phyloP scores from a whole-genome alignment of 2,329 filamentous ascomycete species.

The Phoma herbarum region DNA sequence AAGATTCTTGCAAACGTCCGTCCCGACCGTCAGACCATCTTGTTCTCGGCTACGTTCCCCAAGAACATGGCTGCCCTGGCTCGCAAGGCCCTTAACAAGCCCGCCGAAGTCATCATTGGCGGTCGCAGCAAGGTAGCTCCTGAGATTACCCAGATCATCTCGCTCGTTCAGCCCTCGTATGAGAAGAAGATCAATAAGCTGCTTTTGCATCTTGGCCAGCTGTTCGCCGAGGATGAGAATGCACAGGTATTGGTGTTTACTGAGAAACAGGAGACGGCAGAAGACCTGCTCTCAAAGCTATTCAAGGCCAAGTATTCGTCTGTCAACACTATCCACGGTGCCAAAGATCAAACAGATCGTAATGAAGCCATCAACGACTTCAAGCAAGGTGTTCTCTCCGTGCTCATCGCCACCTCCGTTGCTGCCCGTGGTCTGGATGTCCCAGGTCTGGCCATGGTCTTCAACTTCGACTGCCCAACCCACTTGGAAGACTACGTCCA shows the following conservation, averaged over 20 bases:
- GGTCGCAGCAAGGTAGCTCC: conserved; percentile 75
- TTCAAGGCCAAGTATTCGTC: conserved; percentile 57
- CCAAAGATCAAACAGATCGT: conserved; percentile 66
- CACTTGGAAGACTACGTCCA: conserved; percentile 98
- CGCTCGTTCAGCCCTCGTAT: conserved; percentile 62
- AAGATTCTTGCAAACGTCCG: conserved; percentile 93
- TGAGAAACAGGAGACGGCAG: conserved; percentile 81
- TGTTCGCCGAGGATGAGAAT: conserved; percentile 89
- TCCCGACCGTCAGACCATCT: conserved; percentile 89
- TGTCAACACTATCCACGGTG: conserved; percentile 74
- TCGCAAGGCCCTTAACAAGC: conserved; percentile 84
- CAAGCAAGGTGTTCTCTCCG: conserved; percentile 79
- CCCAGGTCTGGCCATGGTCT: conserved; percentile 92
- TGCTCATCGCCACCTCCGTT: conserved; percentile 93
- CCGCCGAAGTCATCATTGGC: conserved; percentile 91
- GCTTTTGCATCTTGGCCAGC: conserved; percentile 84
- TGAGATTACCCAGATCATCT: conserved; percentile 89
- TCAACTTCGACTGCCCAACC: conserved; percentile 95
- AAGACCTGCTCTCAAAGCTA: conserved; percentile 45
- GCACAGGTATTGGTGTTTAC: conserved; percentile 90
- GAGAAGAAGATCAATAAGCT: conserved; percentile 88
- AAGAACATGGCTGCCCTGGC: conserved; percentile 90
- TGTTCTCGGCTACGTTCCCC: conserved; percentile 97
- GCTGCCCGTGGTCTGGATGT: conserved; percentile 95
- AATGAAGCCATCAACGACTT: conserved; percentile 48